A percentile compares a stretch with the other conserved stretches of the same genome.
These are phyloP conservation scores for Populus hybrid DNA, from an alignment of 441 rosid species.

Conservation along the genomic window DNA sequence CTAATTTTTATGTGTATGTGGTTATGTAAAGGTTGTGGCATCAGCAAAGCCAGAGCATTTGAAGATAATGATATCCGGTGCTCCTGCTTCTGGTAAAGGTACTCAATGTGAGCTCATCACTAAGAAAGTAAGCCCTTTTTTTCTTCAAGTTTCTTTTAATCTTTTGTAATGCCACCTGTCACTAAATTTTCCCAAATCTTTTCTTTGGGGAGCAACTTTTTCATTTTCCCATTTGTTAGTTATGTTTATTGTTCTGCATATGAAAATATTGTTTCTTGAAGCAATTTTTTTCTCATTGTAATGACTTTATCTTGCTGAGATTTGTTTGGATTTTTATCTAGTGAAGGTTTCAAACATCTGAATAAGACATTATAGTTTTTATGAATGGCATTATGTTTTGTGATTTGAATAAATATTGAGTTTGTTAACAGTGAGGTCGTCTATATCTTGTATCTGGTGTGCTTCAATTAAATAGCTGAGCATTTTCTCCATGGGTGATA, in stretches of 20 bases:
- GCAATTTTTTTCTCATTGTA: background rate
- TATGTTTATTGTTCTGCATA: background rate
- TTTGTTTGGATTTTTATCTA: background rate
- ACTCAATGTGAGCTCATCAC: slow-evolving; percentile 94
- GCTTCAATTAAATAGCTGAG: background rate
- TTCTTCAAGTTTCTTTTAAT: background rate
- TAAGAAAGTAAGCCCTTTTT: slow-evolving; percentile 48
- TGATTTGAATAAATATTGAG: background rate
- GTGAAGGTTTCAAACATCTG: background rate
- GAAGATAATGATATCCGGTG: slow-evolving; percentile 84
- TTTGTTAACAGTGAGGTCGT: background rate
- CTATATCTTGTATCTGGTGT: background rate
- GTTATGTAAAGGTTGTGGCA: slow-evolving; percentile 42
- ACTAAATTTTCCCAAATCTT: too few relatives aligned
- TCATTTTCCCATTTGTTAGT: background rate
- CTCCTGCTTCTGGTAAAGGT: slow-evolving; percentile 98
- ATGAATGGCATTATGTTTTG: background rate
- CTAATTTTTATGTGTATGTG: background rate
- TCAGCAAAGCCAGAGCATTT: slow-evolving; percentile 49
- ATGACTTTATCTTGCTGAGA: background rate
- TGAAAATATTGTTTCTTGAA: background rate
- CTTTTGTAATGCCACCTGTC: background rate
- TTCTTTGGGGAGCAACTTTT: background rate
- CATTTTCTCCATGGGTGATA: background rate
- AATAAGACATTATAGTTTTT: background rate